Conservation (phyloP, 176 grass and related monocot genomes). For the Saccharum spontaneum region DNA sequence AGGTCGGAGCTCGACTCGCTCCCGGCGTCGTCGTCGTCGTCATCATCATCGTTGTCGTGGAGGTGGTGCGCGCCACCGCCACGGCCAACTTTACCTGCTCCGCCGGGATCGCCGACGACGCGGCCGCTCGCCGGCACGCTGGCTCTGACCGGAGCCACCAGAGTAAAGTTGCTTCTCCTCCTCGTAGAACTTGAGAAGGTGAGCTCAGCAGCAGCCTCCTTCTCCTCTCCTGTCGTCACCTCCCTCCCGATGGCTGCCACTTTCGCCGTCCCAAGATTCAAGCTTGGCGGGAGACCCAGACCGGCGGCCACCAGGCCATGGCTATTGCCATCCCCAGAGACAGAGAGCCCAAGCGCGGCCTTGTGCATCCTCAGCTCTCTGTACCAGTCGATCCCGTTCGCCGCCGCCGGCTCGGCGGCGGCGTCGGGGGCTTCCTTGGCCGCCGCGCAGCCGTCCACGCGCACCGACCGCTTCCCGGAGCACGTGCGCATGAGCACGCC, state of each 20-base stretch:
- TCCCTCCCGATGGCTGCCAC: constrained; percentile 34
- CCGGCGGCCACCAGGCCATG: constrained; percentile 23
- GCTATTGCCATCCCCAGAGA: background rate
- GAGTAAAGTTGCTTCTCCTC: constrained; percentile 16
- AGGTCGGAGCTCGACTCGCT: constrained; percentile 94
- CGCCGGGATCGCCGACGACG: background rate
- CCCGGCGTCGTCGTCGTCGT: constrained; percentile 27
- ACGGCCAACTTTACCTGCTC: background rate
- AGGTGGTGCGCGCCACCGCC: background rate
- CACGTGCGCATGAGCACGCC: constrained; percentile 52
- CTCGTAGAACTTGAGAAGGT: background rate
- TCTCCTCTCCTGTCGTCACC: background rate
- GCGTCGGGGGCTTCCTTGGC: background rate
- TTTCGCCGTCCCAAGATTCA: constrained; percentile 37
- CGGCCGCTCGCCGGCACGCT: background rate
- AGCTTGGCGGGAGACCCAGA: constrained; percentile 22
- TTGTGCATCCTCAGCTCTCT: constrained; percentile 54
- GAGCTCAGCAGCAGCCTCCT: background rate
- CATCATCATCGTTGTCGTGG: background rate
- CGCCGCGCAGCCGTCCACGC: constrained; percentile 23
- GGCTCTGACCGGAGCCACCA: constrained; percentile 35
- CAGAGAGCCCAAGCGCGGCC: constrained; percentile 24
- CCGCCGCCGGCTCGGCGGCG: background rate
- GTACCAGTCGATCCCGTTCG: constrained; percentile 37
- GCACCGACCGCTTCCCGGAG: constrained; percentile 51